A percentile compares a stretch with the other conserved stretches of the same genome.
These are phyloP conservation scores for Coemansia sp. DNA, from an alignment of 192 early-diverging fungal genomes.

Conservation along the genomic window DNA sequence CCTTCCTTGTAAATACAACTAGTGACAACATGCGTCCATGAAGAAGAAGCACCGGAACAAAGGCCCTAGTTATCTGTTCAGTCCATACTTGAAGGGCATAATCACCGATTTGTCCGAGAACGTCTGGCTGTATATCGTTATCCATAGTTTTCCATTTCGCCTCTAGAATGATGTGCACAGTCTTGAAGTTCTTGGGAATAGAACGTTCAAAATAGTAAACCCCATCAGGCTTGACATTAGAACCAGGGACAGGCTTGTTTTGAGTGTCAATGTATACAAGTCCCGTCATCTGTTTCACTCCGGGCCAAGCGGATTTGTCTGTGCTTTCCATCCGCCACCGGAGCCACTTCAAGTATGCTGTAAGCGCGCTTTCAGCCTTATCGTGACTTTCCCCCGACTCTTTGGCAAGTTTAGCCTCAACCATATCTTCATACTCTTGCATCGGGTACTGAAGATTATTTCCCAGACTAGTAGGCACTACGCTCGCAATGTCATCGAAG, in stretches of 20 bases:
- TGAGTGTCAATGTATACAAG: background rate
- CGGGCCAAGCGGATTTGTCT: background rate
- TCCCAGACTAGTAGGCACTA: no score
- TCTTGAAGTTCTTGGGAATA: no score
- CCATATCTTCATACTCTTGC: no score
- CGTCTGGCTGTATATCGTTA: background rate
- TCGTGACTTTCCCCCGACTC: no score
- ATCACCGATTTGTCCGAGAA: slow-evolving; percentile 32
- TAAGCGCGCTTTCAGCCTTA: background rate
- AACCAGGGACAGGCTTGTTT: background rate
- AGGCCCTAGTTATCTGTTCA: slow-evolving; percentile 10
- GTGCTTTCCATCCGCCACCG: background rate
- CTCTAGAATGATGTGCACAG: no score
- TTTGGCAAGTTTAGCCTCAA: no score
- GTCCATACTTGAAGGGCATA: slow-evolving; percentile 15
- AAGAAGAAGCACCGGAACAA: slow-evolving; percentile 15
- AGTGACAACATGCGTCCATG: slow-evolving; percentile 14
- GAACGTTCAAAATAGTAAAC: background rate
- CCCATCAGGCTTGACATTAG: background rate
- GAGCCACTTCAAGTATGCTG: background rate
- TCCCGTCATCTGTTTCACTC: background rate
- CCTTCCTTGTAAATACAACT: slow-evolving; percentile 16
- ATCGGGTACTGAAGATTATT: no score
- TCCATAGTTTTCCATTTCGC: no score
- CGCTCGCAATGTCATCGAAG: no score